These are phyloP conservation scores for Ilex asprella DNA, from an alignment of 257 asterid genomes.

Conservation along the genomic window DNA sequence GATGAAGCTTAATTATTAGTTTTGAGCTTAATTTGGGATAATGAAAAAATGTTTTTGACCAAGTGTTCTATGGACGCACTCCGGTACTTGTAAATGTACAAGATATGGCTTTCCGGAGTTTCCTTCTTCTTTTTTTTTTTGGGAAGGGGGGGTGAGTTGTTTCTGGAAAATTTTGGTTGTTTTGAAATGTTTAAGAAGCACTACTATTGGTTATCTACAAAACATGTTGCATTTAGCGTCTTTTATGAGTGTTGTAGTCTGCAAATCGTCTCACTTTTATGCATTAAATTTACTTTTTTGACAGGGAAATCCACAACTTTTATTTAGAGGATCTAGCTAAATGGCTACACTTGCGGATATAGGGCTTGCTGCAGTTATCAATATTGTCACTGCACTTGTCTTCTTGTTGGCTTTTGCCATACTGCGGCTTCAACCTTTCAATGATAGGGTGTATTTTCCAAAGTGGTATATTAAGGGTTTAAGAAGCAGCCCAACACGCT, in stretches of 20 bases:
- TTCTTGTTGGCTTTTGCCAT: conserved; percentile 77
- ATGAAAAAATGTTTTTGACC: no score
- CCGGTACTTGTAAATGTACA: background rate
- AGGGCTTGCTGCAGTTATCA: conserved; percentile 88
- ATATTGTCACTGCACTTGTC: conserved; percentile 57
- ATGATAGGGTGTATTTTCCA: conserved; percentile 92
- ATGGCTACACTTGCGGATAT: conserved; percentile 88
- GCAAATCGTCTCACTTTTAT: background rate
- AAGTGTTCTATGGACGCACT: background rate
- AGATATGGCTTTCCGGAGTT: background rate
- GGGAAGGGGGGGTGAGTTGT: no score
- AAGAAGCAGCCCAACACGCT: conserved; percentile 67
- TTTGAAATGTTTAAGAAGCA: no score
- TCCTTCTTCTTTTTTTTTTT: no score
- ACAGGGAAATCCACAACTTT: conserved; percentile 14
- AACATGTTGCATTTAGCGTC: background rate
- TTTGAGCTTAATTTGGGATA: no score
- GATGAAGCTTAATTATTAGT: no score
- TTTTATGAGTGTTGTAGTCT: background rate
- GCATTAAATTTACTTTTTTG: conserved; percentile 4
- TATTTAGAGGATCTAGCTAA: conserved; percentile 21
- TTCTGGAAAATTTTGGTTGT: no score
- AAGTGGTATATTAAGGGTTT: conserved; percentile 97
- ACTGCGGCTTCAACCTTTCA: conserved; percentile 86
- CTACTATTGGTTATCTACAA: no score